phyloP scores from a whole-genome alignment of 106 monocot species.

The Alisma plantagoaquatica region DNA sequence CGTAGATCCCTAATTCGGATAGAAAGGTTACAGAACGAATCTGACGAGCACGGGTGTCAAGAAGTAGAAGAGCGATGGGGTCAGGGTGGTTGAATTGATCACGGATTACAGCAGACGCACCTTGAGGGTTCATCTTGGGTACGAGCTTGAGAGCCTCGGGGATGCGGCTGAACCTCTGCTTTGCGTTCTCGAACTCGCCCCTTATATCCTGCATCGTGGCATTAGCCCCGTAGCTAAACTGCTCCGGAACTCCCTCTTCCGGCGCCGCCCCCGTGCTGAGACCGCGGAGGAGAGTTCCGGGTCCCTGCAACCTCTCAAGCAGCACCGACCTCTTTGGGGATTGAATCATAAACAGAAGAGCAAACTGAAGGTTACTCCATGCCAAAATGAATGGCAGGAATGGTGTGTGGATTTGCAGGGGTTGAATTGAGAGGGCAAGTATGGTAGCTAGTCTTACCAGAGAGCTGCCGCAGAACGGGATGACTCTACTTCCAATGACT shows the following conservation, averaged over 20 bases:
- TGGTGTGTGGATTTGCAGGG: too few relatives aligned
- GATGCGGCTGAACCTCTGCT: slow-evolving; percentile 53
- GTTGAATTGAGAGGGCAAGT: not conserved
- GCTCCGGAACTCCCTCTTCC: not conserved
- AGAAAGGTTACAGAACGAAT: not conserved
- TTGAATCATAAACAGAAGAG: not conserved
- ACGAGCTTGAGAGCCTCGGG: slow-evolving; percentile 57
- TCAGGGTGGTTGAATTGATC: too few relatives aligned
- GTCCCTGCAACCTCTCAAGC: not conserved
- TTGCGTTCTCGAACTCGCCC: slow-evolving; percentile 60
- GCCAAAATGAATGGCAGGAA: not conserved
- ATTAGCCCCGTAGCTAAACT: slow-evolving; percentile 4
- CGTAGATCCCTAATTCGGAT: slow-evolving; percentile 59
- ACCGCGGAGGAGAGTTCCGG: not conserved
- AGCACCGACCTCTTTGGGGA: too few relatives aligned
- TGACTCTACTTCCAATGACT: too few relatives aligned
- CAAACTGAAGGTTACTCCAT: not conserved
- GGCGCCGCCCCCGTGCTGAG: not conserved
- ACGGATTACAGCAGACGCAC: too few relatives aligned
- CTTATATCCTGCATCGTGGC: slow-evolving; percentile 41
- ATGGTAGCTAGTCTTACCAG: not conserved
- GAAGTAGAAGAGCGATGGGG: not conserved
- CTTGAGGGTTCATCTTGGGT: slow-evolving; percentile 86
- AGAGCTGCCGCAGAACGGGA: too few relatives aligned
- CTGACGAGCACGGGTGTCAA: not conserved